phyloP scores from a whole-genome alignment of 352 stramenopile species.

The Phytophthora hibernalis region DNA sequence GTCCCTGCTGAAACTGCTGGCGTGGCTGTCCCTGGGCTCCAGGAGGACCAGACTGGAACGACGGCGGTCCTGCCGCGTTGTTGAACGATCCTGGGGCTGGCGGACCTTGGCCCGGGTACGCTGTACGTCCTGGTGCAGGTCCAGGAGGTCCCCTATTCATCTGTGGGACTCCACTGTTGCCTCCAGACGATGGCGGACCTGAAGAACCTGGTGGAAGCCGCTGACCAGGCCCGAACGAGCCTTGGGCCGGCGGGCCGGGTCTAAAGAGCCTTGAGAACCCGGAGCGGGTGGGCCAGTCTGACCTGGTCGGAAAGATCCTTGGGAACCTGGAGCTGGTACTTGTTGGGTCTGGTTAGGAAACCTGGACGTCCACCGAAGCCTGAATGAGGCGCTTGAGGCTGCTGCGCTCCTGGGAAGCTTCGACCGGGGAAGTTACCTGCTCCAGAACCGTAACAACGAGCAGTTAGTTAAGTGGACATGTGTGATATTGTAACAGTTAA shows the following conservation, averaged over 20 bases:
- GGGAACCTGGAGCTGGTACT: constrained; percentile 6
- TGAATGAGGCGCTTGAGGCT: constrained; percentile 39
- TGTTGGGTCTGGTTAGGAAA: constrained; percentile 30
- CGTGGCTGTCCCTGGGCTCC: constrained; percentile 9
- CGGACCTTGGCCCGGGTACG: constrained; percentile 26
- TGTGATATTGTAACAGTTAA: neutral
- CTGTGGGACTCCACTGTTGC: constrained; percentile 38
- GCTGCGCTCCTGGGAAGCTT: constrained; percentile 30
- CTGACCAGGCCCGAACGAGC: constrained; percentile 26
- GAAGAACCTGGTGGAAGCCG: constrained; percentile 12
- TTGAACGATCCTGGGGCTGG: constrained; percentile 23
- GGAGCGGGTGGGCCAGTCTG: constrained; percentile 12
- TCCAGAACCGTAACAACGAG: neutral
- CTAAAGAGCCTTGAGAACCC: constrained; percentile 31
- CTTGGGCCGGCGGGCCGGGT: constrained; percentile 15
- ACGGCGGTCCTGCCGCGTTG: constrained; percentile 23
- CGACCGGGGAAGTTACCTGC: constrained; percentile 31
- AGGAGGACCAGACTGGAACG: constrained; percentile 32
- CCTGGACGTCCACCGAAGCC: constrained; percentile 27
- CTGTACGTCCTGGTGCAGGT: constrained; percentile 13
- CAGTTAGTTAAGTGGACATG: neutral
- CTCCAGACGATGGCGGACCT: constrained; percentile 48
- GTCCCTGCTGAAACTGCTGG: constrained; percentile 19
- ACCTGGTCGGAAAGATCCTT: constrained; percentile 16
- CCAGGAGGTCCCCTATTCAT: constrained; percentile 45